These are phyloP conservation scores for Ailanthus altissimus DNA, from an alignment of 345 rosid species.

Conservation along the genomic window DNA sequence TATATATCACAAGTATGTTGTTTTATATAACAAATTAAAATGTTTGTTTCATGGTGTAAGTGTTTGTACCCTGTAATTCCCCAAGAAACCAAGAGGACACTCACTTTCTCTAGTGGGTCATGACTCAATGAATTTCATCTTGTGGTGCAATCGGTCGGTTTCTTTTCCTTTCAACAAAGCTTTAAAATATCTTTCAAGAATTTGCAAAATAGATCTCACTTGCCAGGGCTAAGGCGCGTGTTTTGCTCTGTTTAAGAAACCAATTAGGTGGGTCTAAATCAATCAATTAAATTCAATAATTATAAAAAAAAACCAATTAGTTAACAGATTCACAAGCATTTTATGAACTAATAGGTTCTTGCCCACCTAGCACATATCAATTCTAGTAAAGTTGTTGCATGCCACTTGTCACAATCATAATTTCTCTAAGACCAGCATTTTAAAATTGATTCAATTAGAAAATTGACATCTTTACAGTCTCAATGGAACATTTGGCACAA, in stretches of 20 bases:
- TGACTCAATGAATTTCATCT: conserved; percentile 27
- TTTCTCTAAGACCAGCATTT: background rate
- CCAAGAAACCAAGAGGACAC: conserved; percentile 10
- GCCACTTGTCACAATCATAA: conserved; percentile 1
- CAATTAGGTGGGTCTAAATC: background rate
- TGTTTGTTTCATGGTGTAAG: no score
- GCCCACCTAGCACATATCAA: background rate
- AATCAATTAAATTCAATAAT: background rate
- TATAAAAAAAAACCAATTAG: background rate
- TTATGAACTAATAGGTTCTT: background rate
- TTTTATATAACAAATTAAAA: background rate
- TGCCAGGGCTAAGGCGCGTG: no score
- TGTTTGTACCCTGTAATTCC: no score
- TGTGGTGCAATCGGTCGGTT: conserved; percentile 27
- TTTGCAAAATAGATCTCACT: background rate
- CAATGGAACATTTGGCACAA: no score
- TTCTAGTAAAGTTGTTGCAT: background rate
- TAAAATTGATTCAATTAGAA: no score
- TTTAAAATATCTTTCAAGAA: conserved; percentile 22
- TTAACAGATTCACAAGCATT: background rate
- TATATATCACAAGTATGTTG: no score
- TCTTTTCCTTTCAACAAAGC: conserved; percentile 10
- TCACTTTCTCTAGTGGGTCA: conserved; percentile 31
- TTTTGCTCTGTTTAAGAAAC: no score
- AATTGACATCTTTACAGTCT: no score